Base-by-base conservation (phyloP, 768 basidiomycete species). In the Coprinellus micaceus region DNA sequence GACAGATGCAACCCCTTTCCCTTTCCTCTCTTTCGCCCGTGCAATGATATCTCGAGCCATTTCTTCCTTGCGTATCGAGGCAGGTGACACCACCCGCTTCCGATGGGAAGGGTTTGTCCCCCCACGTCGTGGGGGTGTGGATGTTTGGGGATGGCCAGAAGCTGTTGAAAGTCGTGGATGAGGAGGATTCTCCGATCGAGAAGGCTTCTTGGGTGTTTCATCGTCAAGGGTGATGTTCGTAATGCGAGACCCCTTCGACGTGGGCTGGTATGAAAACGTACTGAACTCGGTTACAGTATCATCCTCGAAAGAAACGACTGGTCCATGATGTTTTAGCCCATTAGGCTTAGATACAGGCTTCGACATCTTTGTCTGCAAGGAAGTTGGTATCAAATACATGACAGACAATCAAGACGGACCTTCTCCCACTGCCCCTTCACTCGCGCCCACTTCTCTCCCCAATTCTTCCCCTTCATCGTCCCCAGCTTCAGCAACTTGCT, bases 401-500 rank as follows among this genome's bases (percentile, higher is more conserved):
- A 17, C 33, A 11, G 29, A 13, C 15, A 11, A 29, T 30, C 1
- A 33, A 19, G 24, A 57, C 67, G 56, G 30, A 62, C 71, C 59
- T 79, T 76, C 12, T 74, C 76, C 60, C 82, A 67, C 60, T 83
- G 81, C 30, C 66, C 66, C 73, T 88, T 93, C 53, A 89, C 84
- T 60, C 75, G 75, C 30, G 74, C 74, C 93, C 93, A 95, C 69
- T 92, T 92, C 28, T 84, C 86, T 28, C 77, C 82, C 91, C 92
- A 95, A 64, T 82, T 87, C 55, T 75, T 77, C 10, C 89, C 93
- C 70, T 84, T 89, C 63, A 94, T 65, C 40, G 88, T 90, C 45
- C 89, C 89, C 2, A 95, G 74, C 68, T 94, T 92, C 57, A 95
- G 71, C 28, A 95, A 69, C 67, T 91, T 89, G 19, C 84, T 83